phyloP scores from a whole-genome alignment of 352 stramenopile species.

The Pythium plurisporium region DNA sequence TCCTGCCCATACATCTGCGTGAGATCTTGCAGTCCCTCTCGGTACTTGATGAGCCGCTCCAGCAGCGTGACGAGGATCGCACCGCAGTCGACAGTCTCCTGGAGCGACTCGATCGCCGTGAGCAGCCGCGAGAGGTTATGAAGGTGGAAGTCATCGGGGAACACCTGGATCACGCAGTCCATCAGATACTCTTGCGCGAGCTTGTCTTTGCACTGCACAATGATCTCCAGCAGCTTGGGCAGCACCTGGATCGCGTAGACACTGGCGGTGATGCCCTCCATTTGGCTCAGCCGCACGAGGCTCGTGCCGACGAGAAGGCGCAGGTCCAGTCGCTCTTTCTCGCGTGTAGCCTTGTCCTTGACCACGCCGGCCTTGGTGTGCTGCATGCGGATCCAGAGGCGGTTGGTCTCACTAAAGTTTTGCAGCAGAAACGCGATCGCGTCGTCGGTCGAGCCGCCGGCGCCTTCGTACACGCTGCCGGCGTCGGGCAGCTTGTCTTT shows the following conservation, averaged over 20 bases:
- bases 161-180: constrained; percentile 98
- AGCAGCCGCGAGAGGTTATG: constrained; percentile 93
- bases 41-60: constrained; percentile 91
- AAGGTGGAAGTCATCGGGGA: constrained; percentile 98
- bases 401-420: constrained; percentile 98
- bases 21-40: constrained; percentile 18
- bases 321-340: constrained; percentile 92
- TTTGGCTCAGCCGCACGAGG: constrained; percentile 94
- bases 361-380: constrained; percentile 53
- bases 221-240: constrained; percentile 90
- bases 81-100: constrained; percentile 89
- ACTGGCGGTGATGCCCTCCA: constrained; percentile 91
- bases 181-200: constrained; percentile 98
- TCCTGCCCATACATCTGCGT: constrained; percentile 19
- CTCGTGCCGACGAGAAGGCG: constrained; percentile 97
- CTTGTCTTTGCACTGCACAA: constrained; percentile 93
- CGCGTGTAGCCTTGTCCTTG: constrained; percentile 78
- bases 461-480: constrained; percentile 60
- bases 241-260: constrained; percentile 91
- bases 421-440: constrained; percentile 95
- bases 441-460: constrained; percentile 75
- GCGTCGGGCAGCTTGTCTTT: constrained; percentile 95
- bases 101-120: constrained; percentile 74
- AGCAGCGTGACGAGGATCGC: constrained; percentile 93
- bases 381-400: constrained; percentile 99